A percentile compares a stretch with the other conserved stretches of the same genome.
Evolutionary conservation across 768 basidiomycete genomes (phyloP).

Genomic region (Termitomyces titanicus): DNA sequence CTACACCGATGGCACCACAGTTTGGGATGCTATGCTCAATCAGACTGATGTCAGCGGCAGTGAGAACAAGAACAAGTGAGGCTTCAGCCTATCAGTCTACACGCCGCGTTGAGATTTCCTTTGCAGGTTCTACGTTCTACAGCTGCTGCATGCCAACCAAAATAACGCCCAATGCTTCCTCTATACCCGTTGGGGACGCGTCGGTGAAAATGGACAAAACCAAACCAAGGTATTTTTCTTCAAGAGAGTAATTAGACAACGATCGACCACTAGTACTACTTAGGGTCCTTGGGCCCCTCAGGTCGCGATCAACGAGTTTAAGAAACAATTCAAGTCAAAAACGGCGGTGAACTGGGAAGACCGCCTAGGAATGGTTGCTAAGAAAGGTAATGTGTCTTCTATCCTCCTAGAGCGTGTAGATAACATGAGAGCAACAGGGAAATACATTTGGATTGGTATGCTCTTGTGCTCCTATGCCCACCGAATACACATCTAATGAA

Average conservation of each 20-base stretch:
- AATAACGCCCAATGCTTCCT: constrained; percentile 32
- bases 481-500: background rate
- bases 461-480: background rate
- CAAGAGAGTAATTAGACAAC: background rate
- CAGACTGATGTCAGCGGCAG: constrained; percentile 50
- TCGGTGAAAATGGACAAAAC: constrained; percentile 50
- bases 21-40: constrained; percentile 63
- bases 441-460: constrained; percentile 59
- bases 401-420: background rate
- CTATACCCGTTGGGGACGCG: constrained; percentile 60
- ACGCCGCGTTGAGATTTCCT: background rate
- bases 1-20: constrained; percentile 29
- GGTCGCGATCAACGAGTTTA: constrained; percentile 47
- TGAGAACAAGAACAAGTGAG: constrained; percentile 55
- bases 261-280: background rate
- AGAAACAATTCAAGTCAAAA: constrained; percentile 58
- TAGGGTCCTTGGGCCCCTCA: constrained; percentile 45
- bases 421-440: constrained; percentile 31
- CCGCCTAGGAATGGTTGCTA: constrained; percentile 46
- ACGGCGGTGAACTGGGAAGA: constrained; percentile 46
- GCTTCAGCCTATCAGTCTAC: background rate
- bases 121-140: constrained; percentile 54
- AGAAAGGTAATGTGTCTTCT: constrained; percentile 35
- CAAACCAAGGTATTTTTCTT: constrained; percentile 40
- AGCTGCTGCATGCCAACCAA: constrained; percentile 48